Evolutionary conservation across 345 rosid species (phyloP).

Genomic region (Eucalyptus erythrocorys): DNA sequence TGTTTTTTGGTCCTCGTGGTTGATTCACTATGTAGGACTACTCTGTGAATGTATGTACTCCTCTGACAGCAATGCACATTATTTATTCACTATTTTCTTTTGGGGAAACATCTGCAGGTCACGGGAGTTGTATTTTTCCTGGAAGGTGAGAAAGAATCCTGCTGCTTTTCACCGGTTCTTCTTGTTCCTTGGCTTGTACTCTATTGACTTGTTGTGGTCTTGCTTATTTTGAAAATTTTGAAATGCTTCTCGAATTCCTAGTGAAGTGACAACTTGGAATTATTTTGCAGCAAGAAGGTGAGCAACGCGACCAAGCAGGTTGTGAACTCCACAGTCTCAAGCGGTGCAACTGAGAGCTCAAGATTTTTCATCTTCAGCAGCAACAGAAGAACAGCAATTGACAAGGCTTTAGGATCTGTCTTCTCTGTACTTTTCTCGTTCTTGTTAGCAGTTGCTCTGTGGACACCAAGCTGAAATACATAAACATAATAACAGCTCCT

Average conservation of each 20-base stretch:
- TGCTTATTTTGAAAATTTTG: neutral
- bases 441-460: conserved; percentile 25
- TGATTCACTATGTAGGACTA: neutral
- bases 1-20: neutral
- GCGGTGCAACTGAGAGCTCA: conserved; percentile 25
- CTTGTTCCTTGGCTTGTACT: neutral
- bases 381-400: conserved; percentile 17
- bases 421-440: conserved; percentile 21
- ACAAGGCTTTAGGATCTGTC: neutral
- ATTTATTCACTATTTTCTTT: neutral
- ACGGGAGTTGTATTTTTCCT: conserved; percentile 83
- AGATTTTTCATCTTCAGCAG: conserved; percentile 7
- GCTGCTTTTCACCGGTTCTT: neutral
- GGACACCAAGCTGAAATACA: conserved; percentile 9
- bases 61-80: neutral
- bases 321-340: conserved; percentile 37
- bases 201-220: neutral
- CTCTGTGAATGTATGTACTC: neutral
- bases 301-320: conserved; percentile 50
- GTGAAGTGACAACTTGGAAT: neutral
- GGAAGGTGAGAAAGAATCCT: conserved; percentile 58
- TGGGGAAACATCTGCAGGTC: conserved; percentile 39
- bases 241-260: neutral
- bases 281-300: conserved; percentile 57
- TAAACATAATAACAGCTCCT: neutral